These are phyloP conservation scores for Chalaropsis thielavioides DNA, from an alignment of 2,329 filamentous ascomycete species.

Conservation along the genomic window DNA sequence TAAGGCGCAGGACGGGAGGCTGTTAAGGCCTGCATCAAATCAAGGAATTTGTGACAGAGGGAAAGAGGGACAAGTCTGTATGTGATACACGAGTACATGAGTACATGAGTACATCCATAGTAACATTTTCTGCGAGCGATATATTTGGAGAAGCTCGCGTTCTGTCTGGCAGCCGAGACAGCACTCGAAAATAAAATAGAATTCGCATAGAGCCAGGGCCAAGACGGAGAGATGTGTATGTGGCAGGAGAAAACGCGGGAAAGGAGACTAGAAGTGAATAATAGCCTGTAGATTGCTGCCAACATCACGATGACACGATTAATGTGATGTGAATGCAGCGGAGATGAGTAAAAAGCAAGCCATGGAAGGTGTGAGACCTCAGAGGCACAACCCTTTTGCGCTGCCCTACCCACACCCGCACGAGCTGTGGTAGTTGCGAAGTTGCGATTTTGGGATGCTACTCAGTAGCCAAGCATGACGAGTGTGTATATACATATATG, in stretches of 20 bases:
- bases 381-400: no score
- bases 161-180: not conserved
- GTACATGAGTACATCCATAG: not conserved
- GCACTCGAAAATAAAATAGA: not conserved
- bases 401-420: no score
- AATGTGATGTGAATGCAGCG: no score
- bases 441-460: not conserved
- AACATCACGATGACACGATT: no score
- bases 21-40: not conserved
- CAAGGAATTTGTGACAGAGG: not conserved
- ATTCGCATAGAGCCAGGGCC: no score
- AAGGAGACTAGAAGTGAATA: not conserved
- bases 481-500: no score
- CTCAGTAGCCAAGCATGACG: no score
- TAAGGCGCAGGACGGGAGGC: not conserved
- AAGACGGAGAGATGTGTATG: not conserved
- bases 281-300: not conserved
- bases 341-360: no score
- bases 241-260: not conserved
- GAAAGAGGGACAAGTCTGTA: not conserved
- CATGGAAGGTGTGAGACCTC: no score
- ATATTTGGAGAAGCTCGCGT: not conserved
- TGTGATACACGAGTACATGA: not conserved
- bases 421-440: not conserved
- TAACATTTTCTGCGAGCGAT: not conserved